Evolutionary conservation across 2,329 filamentous ascomycete genomes (phyloP).

Genomic region (Aureobasidium sp.): DNA sequence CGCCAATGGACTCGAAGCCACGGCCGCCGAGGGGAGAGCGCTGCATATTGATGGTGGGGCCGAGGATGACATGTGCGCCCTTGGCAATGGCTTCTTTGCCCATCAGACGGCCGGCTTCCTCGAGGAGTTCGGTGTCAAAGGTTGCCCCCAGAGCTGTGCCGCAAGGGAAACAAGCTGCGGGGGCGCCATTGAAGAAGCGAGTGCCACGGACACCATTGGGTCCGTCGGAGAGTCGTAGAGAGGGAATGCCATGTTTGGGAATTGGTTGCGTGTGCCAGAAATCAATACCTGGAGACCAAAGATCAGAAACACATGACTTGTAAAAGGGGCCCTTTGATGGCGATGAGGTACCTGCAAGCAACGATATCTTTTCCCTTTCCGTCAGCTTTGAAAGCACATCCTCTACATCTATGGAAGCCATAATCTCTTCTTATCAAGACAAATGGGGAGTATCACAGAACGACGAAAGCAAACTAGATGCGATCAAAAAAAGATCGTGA

Average conservation of each 20-base stretch:
- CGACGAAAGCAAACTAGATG: neutral
- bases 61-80: slow-evolving; percentile 66
- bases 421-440: neutral
- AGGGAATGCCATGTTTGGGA: slow-evolving; percentile 54
- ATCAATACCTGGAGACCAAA: slow-evolving; percentile 44
- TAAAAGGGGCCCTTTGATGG: neutral
- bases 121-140: slow-evolving; percentile 66
- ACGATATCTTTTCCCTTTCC: slow-evolving; percentile 26
- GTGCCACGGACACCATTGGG: slow-evolving; percentile 64
- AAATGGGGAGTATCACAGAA: neutral
- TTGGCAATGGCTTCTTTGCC: slow-evolving; percentile 66
- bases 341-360: slow-evolving; percentile 23
- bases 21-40: slow-evolving; percentile 75
- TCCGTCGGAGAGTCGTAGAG: slow-evolving; percentile 59
- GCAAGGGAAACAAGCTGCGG: slow-evolving; percentile 70
- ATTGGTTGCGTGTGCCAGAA: slow-evolving; percentile 63
- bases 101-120: slow-evolving; percentile 63
- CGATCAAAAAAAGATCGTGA: neutral
- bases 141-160: slow-evolving; percentile 72
- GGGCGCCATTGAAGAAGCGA: slow-evolving; percentile 58
- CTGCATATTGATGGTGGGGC: slow-evolving; percentile 75
- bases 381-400: slow-evolving; percentile 26
- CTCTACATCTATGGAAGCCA: slow-evolving; percentile 23
- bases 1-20: slow-evolving; percentile 81
- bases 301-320: neutral